These are phyloP conservation scores for Mrakia gelida DNA, from an alignment of 768 basidiomycete species.

Conservation along the genomic window DNA sequence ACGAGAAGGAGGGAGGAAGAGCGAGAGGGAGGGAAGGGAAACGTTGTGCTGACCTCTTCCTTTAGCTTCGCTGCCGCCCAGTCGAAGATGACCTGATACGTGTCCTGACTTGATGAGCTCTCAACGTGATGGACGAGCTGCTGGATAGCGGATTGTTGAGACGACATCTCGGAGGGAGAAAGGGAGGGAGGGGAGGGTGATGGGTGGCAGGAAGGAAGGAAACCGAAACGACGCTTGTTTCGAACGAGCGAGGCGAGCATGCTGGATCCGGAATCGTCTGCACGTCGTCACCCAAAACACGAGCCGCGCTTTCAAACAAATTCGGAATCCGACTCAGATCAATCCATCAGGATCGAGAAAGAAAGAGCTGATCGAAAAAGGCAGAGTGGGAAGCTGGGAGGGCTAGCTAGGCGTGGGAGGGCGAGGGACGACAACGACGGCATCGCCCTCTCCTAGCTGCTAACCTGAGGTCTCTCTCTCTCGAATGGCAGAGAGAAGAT, in stretches of 20 bases:
- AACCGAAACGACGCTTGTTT: neutral
- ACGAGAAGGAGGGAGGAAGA: neutral
- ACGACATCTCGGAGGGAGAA: neutral
- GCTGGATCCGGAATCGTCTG: neutral
- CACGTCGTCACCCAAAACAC: too few relatives aligned
- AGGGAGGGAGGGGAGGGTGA: neutral
- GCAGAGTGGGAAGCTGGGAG: too few relatives aligned
- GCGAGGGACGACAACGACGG: too few relatives aligned
- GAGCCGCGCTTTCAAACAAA: too few relatives aligned
- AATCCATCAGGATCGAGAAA: too few relatives aligned
- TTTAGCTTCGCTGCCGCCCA: slow-evolving; percentile 27
- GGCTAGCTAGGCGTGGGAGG: rapidly evolving
- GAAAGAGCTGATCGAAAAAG: too few relatives aligned
- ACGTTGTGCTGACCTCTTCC: slow-evolving; percentile 22
- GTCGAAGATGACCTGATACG: slow-evolving; percentile 32
- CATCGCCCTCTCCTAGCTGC: too few relatives aligned
- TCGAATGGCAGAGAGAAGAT: too few relatives aligned
- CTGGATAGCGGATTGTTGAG: slow-evolving; percentile 18
- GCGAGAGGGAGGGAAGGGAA: neutral
- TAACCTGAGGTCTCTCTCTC: too few relatives aligned
- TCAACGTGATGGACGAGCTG: slow-evolving; percentile 26
- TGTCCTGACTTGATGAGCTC: neutral
- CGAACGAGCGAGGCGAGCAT: neutral
- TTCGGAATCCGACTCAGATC: too few relatives aligned
- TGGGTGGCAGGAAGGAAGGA: neutral